These are phyloP conservation scores for Pseudogymnoascus pannorum DNA, from an alignment of 2,329 filamentous ascomycete genomes.

Conservation along the genomic window DNA sequence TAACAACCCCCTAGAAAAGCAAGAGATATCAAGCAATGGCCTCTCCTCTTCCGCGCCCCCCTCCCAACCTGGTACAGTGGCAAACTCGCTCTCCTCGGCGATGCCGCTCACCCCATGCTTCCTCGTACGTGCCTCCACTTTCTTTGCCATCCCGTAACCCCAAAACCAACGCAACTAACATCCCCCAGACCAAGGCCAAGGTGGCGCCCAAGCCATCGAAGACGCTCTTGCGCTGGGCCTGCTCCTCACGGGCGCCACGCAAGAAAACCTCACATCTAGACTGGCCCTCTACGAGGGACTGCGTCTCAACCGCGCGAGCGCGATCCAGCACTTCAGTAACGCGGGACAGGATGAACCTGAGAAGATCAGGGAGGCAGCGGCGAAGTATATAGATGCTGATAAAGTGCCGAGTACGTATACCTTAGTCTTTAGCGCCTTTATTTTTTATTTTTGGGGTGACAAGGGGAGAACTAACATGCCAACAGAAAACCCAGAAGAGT, in stretches of 20 bases:
- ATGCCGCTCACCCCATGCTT: slow-evolving; percentile 24
- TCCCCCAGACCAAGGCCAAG: slow-evolving; percentile 25
- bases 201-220: slow-evolving; percentile 30
- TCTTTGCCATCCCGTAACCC: background rate
- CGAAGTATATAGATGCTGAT: slow-evolving; percentile 23
- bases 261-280: slow-evolving; percentile 18
- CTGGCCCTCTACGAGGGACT: slow-evolving; percentile 28
- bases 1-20: slow-evolving; percentile 20
- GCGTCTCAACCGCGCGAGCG: slow-evolving; percentile 27
- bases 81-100: slow-evolving; percentile 19
- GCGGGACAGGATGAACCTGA: slow-evolving; percentile 29
- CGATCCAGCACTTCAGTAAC: slow-evolving; percentile 35
- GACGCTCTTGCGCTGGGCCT: slow-evolving; percentile 29
- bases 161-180: slow-evolving; percentile 4
- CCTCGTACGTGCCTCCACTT: slow-evolving; percentile 16
- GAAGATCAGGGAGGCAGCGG: slow-evolving; percentile 26
- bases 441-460: background rate
- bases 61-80: slow-evolving; percentile 24
- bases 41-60: slow-evolving; percentile 25
- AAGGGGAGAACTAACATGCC: background rate
- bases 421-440: background rate
- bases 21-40: slow-evolving; percentile 27
- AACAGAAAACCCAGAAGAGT: slow-evolving; percentile 22
- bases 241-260: slow-evolving; percentile 16
- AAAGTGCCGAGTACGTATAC: slow-evolving; percentile 27